These are phyloP conservation scores for Spencermartinsiella europaea DNA, from an alignment of 805 yeast species.

Conservation along the genomic window DNA sequence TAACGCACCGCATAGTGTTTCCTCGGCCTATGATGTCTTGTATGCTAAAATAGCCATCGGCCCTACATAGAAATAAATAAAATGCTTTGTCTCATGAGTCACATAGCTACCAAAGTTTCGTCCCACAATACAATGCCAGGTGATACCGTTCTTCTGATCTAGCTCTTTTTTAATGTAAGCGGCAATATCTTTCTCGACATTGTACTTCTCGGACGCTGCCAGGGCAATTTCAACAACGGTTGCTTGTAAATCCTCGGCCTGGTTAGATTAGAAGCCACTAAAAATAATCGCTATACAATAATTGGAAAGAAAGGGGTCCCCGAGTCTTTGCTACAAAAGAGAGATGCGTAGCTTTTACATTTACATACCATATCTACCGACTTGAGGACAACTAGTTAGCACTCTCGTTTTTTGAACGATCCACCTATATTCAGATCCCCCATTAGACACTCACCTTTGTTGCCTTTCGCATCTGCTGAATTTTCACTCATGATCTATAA, in stretches of 20 bases:
- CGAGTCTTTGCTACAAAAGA: neutral
- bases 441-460: neutral
- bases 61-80: conserved; percentile 51
- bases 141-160: conserved; percentile 49
- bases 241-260: conserved; percentile 27
- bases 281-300: too few species aligned
- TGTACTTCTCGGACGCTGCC: conserved; percentile 41
- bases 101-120: conserved; percentile 57
- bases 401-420: too few species aligned
- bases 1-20: too few species aligned
- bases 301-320: too few species aligned
- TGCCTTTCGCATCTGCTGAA: neutral
- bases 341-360: neutral
- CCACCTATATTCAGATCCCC: too few species aligned
- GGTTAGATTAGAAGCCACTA: too few species aligned
- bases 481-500: neutral
- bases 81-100: conserved; percentile 50
- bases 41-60: conserved; percentile 49
- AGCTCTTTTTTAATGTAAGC: conserved; percentile 52
- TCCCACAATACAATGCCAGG: conserved; percentile 65
- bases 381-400: conserved; percentile 20
- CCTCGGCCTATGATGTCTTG: conserved; percentile 48
- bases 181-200: conserved; percentile 51
- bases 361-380: conserved; percentile 32
- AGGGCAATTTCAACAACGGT: conserved; percentile 32